phyloP scores from a whole-genome alignment of 345 rosid genomes.

The Nephelium lappaceum region DNA sequence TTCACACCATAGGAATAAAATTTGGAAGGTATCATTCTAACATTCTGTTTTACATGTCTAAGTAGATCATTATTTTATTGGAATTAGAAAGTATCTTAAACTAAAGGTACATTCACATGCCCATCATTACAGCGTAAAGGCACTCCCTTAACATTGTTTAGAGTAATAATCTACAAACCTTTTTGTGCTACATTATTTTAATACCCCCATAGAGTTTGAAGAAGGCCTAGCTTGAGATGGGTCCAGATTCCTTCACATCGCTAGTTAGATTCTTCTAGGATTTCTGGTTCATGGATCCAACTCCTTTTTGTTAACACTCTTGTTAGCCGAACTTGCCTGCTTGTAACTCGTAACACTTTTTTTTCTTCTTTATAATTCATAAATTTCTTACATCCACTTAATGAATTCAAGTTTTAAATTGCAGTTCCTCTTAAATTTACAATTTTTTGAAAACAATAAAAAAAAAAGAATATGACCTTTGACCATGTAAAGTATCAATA shows the following conservation, averaged over 20 bases:
- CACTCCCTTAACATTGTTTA: not conserved
- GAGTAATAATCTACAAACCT: not conserved
- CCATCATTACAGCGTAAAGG: not conserved
- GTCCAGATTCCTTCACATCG: constrained; percentile 3
- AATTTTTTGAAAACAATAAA: no score
- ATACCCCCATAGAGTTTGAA: not conserved
- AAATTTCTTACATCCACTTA: no score
- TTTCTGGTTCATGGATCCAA: not conserved
- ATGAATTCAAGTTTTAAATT: no score
- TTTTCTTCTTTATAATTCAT: no score
- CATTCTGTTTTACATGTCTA: not conserved
- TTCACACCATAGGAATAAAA: no score
- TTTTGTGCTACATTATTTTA: not conserved
- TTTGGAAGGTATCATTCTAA: no score
- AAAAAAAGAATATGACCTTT: no score
- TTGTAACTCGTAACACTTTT: no score
- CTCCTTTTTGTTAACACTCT: no score
- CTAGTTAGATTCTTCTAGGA: not conserved
- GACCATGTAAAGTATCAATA: no score
- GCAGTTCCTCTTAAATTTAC: no score
- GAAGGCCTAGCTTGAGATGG: constrained; percentile 2
- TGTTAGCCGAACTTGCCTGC: no score
- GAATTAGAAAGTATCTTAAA: not conserved
- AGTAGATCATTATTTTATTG: not conserved
- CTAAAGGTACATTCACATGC: not conserved